A percentile compares a stretch with the other conserved stretches of the same genome.
Conservation (phyloP, 2,329 filamentous ascomycete species). For the Coleophoma cylindrospora region DNA sequence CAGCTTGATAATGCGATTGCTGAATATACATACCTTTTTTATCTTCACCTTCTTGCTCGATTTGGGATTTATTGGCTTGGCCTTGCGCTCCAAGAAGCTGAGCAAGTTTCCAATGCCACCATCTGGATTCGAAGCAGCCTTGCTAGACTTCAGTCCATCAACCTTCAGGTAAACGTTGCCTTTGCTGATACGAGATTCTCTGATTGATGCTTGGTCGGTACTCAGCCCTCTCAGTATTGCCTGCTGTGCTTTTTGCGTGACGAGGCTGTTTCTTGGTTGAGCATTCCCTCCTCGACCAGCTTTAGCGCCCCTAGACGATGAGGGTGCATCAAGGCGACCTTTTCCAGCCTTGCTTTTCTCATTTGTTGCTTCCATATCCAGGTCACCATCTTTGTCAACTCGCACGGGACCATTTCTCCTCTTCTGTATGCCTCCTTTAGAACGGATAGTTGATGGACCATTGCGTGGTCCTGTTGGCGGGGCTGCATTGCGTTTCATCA, state of each 20-base stretch:
- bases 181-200: conserved; percentile 21
- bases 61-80: conserved; percentile 46
- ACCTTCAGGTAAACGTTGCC: conserved; percentile 33
- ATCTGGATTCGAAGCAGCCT: conserved; percentile 59
- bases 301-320: conserved; percentile 9
- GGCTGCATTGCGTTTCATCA: conserved; percentile 11
- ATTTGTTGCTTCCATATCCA: conserved; percentile 47
- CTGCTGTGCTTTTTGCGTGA: conserved; percentile 16
- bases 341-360: conserved; percentile 19
- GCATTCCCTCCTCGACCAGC: conserved; percentile 25
- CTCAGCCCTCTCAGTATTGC: conserved; percentile 32
- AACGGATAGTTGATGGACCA: conserved; percentile 20
- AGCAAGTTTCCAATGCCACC: conserved; percentile 62
- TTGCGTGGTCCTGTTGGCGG: conserved; percentile 22
- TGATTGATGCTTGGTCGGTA: conserved; percentile 22
- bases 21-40: conserved; percentile 68
- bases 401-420: conserved; percentile 33
- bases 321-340: conserved; percentile 12
- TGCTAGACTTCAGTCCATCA: conserved; percentile 62
- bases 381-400: conserved; percentile 56
- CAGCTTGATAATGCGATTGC: conserved; percentile 35
- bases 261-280: conserved; percentile 27
- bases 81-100: conserved; percentile 67
- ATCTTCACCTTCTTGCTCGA: conserved; percentile 49
- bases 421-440: conserved; percentile 46